These are phyloP conservation scores for Penicillium paxilli DNA, from an alignment of 495 filamentous ascomycete species.

Conservation along the genomic window DNA sequence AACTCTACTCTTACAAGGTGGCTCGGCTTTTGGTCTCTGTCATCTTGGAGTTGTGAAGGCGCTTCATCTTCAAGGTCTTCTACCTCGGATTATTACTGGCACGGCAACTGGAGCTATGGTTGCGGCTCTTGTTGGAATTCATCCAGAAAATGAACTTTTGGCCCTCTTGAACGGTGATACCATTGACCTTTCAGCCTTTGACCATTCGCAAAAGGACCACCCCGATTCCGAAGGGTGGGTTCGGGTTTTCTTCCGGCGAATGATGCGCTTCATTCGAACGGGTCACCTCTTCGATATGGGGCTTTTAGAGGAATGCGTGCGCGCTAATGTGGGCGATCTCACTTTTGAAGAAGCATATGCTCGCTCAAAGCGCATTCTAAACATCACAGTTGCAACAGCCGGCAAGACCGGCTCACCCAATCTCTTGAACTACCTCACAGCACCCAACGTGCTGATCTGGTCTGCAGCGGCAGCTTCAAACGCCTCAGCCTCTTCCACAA, in stretches of 20 bases:
- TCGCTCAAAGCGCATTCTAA: constrained; percentile 81
- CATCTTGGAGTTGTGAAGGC: constrained; percentile 92
- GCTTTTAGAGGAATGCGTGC: constrained; percentile 82
- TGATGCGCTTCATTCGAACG: constrained; percentile 64
- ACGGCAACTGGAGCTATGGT: constrained; percentile 90
- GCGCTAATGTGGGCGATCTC: constrained; percentile 81
- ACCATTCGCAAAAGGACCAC: constrained; percentile 30
- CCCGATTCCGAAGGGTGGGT: constrained; percentile 40
- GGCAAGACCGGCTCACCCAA: constrained; percentile 77
- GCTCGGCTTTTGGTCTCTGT: constrained; percentile 88
- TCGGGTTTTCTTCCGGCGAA: constrained; percentile 58
- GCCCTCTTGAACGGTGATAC: constrained; percentile 72
- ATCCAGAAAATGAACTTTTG: constrained; percentile 83
- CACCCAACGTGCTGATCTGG: constrained; percentile 94
- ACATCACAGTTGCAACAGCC: constrained; percentile 83
- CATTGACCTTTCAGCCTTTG: constrained; percentile 83
- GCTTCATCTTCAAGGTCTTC: constrained; percentile 75
- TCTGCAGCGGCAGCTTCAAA: constrained; percentile 93
- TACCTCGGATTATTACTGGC: constrained; percentile 89
- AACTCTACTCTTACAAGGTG: constrained; percentile 85
- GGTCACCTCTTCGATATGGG: constrained; percentile 84
- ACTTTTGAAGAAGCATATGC: constrained; percentile 95
- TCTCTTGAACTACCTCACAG: constrained; percentile 88
- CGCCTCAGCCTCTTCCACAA: constrained; percentile 60
- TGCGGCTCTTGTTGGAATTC: constrained; percentile 84